These are phyloP conservation scores for Fragaria vesca DNA, from an alignment of 306 rosid species.

Conservation along the genomic window DNA sequence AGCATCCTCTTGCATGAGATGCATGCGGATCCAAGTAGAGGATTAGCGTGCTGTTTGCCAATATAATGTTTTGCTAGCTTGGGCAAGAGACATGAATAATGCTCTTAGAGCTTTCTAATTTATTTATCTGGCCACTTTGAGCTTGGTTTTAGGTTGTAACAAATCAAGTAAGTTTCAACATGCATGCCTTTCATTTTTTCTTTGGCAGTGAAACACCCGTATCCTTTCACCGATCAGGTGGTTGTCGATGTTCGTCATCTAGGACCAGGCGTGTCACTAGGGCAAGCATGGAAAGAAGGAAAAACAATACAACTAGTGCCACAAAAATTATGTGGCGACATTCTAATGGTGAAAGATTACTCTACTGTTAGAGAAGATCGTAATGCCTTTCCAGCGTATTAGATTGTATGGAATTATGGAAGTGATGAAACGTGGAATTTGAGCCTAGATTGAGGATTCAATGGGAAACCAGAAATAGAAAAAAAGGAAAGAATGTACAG, in stretches of 20 bases:
- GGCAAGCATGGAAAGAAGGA: constrained; percentile 97
- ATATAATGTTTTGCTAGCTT: not conserved
- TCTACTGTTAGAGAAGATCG: constrained; percentile 19
- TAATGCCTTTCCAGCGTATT: too few relatives aligned
- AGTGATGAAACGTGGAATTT: too few relatives aligned
- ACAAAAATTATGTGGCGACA: constrained; percentile 62
- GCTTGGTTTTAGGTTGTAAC: not conserved
- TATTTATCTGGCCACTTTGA: not conserved
- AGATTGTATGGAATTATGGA: too few relatives aligned
- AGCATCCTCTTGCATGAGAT: not conserved
- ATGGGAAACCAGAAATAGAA: too few relatives aligned
- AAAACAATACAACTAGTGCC: constrained; percentile 69
- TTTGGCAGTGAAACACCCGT: constrained; percentile 64
- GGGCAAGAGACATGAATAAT: not conserved
- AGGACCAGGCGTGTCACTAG: constrained; percentile 74
- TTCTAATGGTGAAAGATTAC: constrained; percentile 73
- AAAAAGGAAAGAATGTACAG: too few relatives aligned
- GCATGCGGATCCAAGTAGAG: not conserved
- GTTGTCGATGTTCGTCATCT: constrained; percentile 62
- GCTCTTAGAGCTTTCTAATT: not conserved
- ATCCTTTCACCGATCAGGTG: constrained; percentile 83
- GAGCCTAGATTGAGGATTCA: too few relatives aligned
- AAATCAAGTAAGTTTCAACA: too few relatives aligned
- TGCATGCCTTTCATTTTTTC: constrained; percentile 4
- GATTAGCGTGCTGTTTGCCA: not conserved